Base-by-base conservation (phyloP, 306 rosid species). In the Luffa aegyptiaca region DNA sequence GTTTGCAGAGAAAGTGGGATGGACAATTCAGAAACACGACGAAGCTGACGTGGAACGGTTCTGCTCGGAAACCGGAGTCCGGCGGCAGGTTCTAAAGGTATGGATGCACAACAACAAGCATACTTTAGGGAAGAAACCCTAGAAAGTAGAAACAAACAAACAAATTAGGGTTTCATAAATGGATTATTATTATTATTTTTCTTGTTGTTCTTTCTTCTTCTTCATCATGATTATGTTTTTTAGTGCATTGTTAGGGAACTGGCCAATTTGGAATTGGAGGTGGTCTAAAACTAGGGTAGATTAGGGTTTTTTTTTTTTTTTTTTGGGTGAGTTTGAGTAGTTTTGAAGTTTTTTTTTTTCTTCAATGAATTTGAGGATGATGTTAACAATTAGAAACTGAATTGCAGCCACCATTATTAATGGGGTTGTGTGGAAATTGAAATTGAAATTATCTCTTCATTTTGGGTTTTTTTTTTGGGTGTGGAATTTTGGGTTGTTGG, bases 61-160 rank as follows among this genome's bases (percentile, higher is more conserved):
- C 81, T 90, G 93, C 58, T 79, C 57, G 0, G 94, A 90, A 53
- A 86, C 56, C 53, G 81, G 89, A 5, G 84, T 92, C 13, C 84
- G 81, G 63, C 86, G 94, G n/a, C 88, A 87, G 3, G 97, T 93
- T 2, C 87, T 92, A 44, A 93, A 93, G 93, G 96, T 92, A 52
- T 93, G 98, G 96, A 93, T 93, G 98, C 98, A 93, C 83, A 93
- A 93, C 70, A 93, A 93, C 81, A 93, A 92, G 90, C 89, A 90
- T 86, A 90, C 90, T 64, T 88, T 89, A 41, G 96, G 98, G 82
- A 93, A 90, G 93, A 92, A 92, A 87, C 90, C 93, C 92, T 90
- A 88, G 80, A 45, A 26, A 26, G n/a, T n/a, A n/a, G 0, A 26
- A 26, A 26, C 31, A 26, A 26, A 26, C 0, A 26, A 26, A 26